phyloP scores from a whole-genome alignment of 805 yeast genomes.

The Wickerhamiella australiensis region DNA sequence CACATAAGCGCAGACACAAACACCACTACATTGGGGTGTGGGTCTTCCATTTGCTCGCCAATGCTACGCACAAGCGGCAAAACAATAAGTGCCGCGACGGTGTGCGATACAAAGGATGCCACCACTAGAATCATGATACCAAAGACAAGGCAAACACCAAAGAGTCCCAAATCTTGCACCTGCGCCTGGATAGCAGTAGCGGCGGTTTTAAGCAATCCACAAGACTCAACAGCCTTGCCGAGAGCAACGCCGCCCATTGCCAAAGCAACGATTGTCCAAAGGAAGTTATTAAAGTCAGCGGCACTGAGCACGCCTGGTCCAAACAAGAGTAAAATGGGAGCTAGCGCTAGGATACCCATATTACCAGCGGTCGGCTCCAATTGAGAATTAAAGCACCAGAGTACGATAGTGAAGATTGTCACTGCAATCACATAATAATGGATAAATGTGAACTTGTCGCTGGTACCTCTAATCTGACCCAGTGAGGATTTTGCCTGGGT shows the following conservation, averaged over 20 bases:
- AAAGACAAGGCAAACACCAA: slow-evolving; percentile 62
- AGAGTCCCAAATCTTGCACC: slow-evolving; percentile 58
- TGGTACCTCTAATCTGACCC: slow-evolving; percentile 46
- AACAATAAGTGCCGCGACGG: slow-evolving; percentile 90
- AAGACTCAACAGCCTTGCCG: slow-evolving; percentile 88
- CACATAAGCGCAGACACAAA: slow-evolving; percentile 55
- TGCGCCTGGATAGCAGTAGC: slow-evolving; percentile 55
- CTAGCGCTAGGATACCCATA: slow-evolving; percentile 89
- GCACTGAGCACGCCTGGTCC: slow-evolving; percentile 79
- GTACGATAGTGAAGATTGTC: slow-evolving; percentile 55
- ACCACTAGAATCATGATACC: slow-evolving; percentile 69
- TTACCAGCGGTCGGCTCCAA: slow-evolving; percentile 71
- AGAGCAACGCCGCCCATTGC: slow-evolving; percentile 98
- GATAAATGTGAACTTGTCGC: slow-evolving; percentile 53
- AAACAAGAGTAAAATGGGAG: slow-evolving; percentile 82
- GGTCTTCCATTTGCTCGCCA: slow-evolving; percentile 47
- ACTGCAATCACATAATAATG: slow-evolving; percentile 69
- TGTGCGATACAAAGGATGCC: slow-evolving; percentile 94
- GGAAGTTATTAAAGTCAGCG: slow-evolving; percentile 88
- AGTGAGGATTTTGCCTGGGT: slow-evolving; percentile 40
- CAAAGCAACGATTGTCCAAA: slow-evolving; percentile 90
- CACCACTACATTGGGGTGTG: slow-evolving; percentile 76
- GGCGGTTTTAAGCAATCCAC: slow-evolving; percentile 71
- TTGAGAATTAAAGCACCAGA: slow-evolving; percentile 84
- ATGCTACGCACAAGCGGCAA: slow-evolving; percentile 84